Base-by-base conservation (phyloP, 768 basidiomycete species). In the Agaricus subrufescens region DNA sequence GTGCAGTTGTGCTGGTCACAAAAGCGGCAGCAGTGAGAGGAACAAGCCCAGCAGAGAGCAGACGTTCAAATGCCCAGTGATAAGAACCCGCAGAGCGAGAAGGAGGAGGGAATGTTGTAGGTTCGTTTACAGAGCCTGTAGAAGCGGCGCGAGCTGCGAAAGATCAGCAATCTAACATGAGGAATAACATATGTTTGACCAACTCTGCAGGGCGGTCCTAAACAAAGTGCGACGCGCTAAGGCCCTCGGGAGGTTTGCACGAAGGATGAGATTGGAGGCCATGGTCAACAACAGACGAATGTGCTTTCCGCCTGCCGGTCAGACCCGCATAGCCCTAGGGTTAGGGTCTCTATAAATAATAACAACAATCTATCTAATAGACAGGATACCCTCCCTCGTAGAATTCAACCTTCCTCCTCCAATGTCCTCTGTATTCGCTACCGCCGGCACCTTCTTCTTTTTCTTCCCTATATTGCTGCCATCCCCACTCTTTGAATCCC, bases 111-210 rank as follows among this genome's bases (percentile, higher is more conserved):
- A 96, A 98, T 8, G 85, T 75, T 2, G 91, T 94, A 1, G 95
- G 90, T 69, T 99, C 97, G 73, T 99, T 98, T 58, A 94, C 94
- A 30, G 92, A 89, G 50, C 96, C 97, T 68, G 84, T 83, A 74
- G 88, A 83, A 66, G 96, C 81, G 58, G 94, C 94, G 92, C 60
- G 40, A 23, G 42, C 2, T 45, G 29, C 14, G 25, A 54, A n/a
- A 14, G 4, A 39, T 25, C 46, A 31, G 51, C 39, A 54, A 26
- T 25, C 3, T 34, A 11, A 11, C 7, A 8, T 7, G 11, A 2
- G 2, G 34, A 34, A 3, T 34, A 31, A 84, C 86, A 65, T 66
- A 87, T 86, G 87, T 65, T 19, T 11, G 15, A 64, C 74, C 26
- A 44, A 80, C 82, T 73, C 71, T 78, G 76, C 12, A 74, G 56